Conservation (phyloP, 2,329 filamentous ascomycete species). For the Fusarium lateritium region DNA sequence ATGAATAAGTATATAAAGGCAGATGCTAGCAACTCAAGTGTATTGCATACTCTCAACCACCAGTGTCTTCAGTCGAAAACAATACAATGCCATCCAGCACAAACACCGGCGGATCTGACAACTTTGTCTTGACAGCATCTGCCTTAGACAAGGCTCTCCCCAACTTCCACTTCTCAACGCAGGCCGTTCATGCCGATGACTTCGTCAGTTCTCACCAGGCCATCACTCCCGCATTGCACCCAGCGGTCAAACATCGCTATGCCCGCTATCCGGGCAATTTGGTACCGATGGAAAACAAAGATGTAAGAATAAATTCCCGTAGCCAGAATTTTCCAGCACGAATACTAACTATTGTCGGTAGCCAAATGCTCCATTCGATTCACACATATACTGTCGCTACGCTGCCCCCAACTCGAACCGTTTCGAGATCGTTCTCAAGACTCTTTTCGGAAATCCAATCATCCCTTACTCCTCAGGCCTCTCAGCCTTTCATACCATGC, state of each 20-base stretch:
- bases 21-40: no score
- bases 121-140: background rate
- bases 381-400: constrained; percentile 87
- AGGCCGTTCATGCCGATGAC: background rate
- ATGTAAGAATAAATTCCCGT: background rate
- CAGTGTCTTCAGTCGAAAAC: no score
- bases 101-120: background rate
- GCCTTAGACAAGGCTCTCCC: background rate
- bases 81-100: no score
- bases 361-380: constrained; percentile 67
- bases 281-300: constrained; percentile 6
- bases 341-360: constrained; percentile 44
- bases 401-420: constrained; percentile 84
- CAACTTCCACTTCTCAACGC: background rate
- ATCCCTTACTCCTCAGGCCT: constrained; percentile 89
- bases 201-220: constrained; percentile 5
- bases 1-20: no score
- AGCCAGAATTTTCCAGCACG: background rate
- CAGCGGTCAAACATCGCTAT: constrained; percentile 1
- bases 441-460: constrained; percentile 78
- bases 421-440: constrained; percentile 84
- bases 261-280: background rate
- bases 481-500: constrained; percentile 86
- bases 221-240: background rate
- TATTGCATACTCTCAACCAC: no score